phyloP scores from a whole-genome alignment of 2,329 filamentous ascomycete genomes.

The Laburnicola sp. region DNA sequence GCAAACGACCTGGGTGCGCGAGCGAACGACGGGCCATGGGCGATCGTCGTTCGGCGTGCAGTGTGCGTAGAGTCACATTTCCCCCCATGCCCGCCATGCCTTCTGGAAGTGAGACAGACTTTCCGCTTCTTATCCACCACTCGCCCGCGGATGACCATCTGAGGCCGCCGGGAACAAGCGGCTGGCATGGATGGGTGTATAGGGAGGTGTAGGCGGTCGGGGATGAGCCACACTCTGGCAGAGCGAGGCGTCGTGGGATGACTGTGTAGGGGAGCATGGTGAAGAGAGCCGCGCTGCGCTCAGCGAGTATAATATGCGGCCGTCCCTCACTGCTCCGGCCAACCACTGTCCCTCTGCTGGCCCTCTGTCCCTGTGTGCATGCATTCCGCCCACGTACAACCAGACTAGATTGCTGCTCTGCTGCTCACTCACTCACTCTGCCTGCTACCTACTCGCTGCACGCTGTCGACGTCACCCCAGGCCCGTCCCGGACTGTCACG shows the following conservation, averaged over 20 bases:
- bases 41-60: conserved; percentile 9
- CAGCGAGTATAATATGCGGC: conserved; percentile 14
- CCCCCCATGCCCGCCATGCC: conserved; percentile 21
- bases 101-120: conserved; percentile 25
- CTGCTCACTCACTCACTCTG: no score
- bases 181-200: no score
- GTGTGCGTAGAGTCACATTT: conserved; percentile 34
- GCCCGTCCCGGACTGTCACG: conserved; percentile 1
- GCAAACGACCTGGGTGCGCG: conserved; percentile 1
- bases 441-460: no score
- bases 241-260: no score
- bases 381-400: neutral
- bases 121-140: conserved; percentile 9
- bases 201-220: no score
- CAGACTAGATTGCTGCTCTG: no score
- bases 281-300: conserved; percentile 15
- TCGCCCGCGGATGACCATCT: conserved; percentile 32
- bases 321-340: conserved; percentile 19
- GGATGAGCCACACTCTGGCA: no score
- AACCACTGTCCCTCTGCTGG: conserved; percentile 6
- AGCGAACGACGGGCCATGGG: conserved; percentile 1
- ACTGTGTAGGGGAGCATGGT: no score
- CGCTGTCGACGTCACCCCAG: conserved; percentile 2
- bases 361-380: conserved; percentile 2
- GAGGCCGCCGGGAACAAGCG: conserved; percentile 35